A percentile compares a stretch with the other conserved stretches of the same genome.
These are phyloP conservation scores for Penicillium cosmopolitanum DNA, from an alignment of 495 filamentous ascomycete species.

Conservation along the genomic window DNA sequence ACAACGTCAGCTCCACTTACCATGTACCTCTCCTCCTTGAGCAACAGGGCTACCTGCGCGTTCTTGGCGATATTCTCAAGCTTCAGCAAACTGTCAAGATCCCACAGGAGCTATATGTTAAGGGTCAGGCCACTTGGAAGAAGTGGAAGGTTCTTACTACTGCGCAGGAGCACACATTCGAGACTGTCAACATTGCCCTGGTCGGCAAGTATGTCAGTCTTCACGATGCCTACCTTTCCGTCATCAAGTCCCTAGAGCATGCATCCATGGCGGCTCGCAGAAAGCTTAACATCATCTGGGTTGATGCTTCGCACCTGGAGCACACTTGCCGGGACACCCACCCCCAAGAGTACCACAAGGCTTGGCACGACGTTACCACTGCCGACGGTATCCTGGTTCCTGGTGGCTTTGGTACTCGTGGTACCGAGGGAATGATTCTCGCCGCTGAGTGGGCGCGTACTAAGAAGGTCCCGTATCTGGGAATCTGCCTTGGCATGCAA, in stretches of 20 bases:
- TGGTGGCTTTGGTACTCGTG: constrained; percentile 85
- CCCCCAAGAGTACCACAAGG: constrained; percentile 80
- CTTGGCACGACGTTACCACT: constrained; percentile 79
- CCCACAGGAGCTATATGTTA: constrained; percentile 20
- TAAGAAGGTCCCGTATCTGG: constrained; percentile 80
- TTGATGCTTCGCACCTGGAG: constrained; percentile 86
- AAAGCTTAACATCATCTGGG: constrained; percentile 80
- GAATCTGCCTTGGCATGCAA: constrained; percentile 95
- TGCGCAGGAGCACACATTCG: constrained; percentile 61
- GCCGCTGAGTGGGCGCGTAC: constrained; percentile 83
- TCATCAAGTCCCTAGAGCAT: constrained; percentile 87
- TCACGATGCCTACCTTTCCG: constrained; percentile 82
- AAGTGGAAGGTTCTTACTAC: constrained; percentile 72
- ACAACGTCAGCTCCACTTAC: constrained; percentile 84
- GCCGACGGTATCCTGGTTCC: constrained; percentile 61
- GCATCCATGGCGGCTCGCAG: constrained; percentile 81
- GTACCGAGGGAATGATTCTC: constrained; percentile 85
- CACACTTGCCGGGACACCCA: constrained; percentile 53
- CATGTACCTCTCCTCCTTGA: constrained; percentile 91
- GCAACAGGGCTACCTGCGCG: constrained; percentile 69
- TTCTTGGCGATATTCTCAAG: constrained; percentile 48
- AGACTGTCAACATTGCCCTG: constrained; percentile 78
- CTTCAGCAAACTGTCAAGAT: constrained; percentile 43
- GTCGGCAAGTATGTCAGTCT: constrained; percentile 90
- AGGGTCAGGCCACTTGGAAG: constrained; percentile 69